Evolutionary conservation across 2,329 filamentous ascomycete species (phyloP), one percentile per base, ranked within the genome.

Genomic region (Amesomyces nigricolor): DNA sequence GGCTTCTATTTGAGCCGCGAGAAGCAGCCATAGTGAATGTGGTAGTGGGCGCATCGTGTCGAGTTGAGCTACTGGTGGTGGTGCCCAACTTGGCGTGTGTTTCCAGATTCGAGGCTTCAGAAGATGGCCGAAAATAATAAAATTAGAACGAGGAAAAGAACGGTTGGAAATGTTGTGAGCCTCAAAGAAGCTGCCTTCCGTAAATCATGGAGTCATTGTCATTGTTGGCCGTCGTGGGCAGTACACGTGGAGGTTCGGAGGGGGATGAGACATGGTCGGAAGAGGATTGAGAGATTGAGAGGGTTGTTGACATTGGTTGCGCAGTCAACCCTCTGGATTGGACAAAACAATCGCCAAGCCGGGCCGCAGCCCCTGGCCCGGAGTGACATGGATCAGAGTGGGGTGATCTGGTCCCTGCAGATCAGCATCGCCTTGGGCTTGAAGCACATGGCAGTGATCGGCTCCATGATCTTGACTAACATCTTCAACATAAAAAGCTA

Each of bases 21-120:
- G 63, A 22, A 81, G 70, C 14, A 77, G 66, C 43, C 80, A 70
- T 42, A 79, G 64, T n/a, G 75, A 73, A 7, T 72, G 62, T 5
- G 69, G 66, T 2, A 70, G 47, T 45, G 70, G 62, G 57, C 67
- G 71, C 77, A 79, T 80, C 29, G 40, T 62, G 42, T 35, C 11
- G 32, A 9, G 32, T 13, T 35, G 32, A 35, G 32, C 32, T 35
- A 7, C 11, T 35, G 32, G 32, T 4, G 1, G 22, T 26, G 22
- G 22, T 26, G 22, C 22, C 22, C 22, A 26, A 26, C 22, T 6
- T 5, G 22, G 22, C 22, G 22, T 5, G 4, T 26, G 22, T 26
- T 19, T 19, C 22, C 5, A 26, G 22, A 26, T 26, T 35, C 6
- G 32, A 35, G 3, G 32, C 11, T 35, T 13, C 9, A 35, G 32